Percentiles rank a stretch among this genome's conserved stretches.
Conservation (phyloP, 352 stramenopile species). For the Globisporangium radiosum region DNA sequence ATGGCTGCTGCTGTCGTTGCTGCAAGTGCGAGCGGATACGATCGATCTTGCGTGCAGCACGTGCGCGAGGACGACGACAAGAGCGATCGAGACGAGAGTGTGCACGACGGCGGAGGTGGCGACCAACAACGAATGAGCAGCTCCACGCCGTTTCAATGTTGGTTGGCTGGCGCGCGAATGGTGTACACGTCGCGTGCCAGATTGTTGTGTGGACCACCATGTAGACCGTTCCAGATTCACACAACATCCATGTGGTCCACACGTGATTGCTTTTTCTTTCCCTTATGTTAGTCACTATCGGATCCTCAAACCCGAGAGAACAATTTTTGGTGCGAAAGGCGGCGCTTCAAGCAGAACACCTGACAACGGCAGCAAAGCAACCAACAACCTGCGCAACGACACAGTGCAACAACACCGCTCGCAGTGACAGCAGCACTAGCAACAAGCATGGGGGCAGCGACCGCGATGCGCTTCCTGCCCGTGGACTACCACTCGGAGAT, state of each 20-base stretch:
- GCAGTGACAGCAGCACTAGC: no score
- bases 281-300: no score
- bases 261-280: no score
- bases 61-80: not conserved
- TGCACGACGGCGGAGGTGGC: not conserved
- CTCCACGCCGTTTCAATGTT: constrained; percentile 12
- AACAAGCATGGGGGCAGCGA: not conserved
- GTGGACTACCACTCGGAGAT: constrained; percentile 67
- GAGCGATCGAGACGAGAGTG: not conserved
- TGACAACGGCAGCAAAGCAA: no score
- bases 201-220: not conserved
- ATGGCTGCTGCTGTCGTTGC: constrained; percentile 3
- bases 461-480: constrained; percentile 43
- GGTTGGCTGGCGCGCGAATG: constrained; percentile 1
- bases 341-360: no score
- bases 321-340: no score
- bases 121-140: not conserved
- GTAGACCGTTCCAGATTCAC: no score
- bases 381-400: no score
- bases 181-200: not conserved
- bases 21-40: not conserved
- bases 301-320: no score
- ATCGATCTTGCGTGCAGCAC: not conserved
- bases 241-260: no score
- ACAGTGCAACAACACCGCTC: no score